Base-by-base conservation (phyloP, 1,284 basidiomycete species). In the Sanghuangporus sanghuang region DNA sequence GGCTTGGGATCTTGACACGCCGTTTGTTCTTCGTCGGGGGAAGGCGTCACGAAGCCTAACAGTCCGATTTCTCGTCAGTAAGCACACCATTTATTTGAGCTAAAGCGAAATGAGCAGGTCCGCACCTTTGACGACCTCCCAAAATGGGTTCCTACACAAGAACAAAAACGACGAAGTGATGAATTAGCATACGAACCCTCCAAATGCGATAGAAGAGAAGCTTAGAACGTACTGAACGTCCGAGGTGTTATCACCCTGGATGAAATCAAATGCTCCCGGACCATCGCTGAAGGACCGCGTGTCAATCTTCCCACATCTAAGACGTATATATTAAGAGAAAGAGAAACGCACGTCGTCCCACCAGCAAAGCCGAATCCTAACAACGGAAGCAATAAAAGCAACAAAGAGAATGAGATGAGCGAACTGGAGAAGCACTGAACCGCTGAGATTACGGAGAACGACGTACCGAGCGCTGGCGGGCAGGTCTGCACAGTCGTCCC, bases 1-100 rank as follows among this genome's bases (percentile, higher is more conserved):
- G 90, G 89, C 73, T 93, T 93, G n/a, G 91, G 90, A 68, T 77
- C 74, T 62, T 94, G 92, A 73, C 92, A 93, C 14, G 81, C 83
- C 63, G 81, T 77, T 70, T 94, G 90, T 61, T 82, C 81, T 60
- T 77, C 73, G 23, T 78, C 78, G 0, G 89, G 87, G 1, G 72
- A 57, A 23, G 89, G 86, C 7, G 89, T 92, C 59, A 93, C 73
- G n/a, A 79, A 83, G 67, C 82, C 84, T n/a, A n/a, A n/a, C n/a
- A n/a, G n/a, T n/a, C n/a, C n/a, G n/a, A n/a, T n/a, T n/a, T n/a
- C 27, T 66, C 64, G 68, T 63, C 68, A 59, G 66, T 54, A 61
- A 35, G 2, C 21, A 7, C 23, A 16, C 21, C 50, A 27, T 12
- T 23, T 46, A 46, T 16, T 54, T 36, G 57, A 57, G 55, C 62